Conservation (phyloP, 352 stramenopile genomes). For the Phytopythium delawarense region DNA sequence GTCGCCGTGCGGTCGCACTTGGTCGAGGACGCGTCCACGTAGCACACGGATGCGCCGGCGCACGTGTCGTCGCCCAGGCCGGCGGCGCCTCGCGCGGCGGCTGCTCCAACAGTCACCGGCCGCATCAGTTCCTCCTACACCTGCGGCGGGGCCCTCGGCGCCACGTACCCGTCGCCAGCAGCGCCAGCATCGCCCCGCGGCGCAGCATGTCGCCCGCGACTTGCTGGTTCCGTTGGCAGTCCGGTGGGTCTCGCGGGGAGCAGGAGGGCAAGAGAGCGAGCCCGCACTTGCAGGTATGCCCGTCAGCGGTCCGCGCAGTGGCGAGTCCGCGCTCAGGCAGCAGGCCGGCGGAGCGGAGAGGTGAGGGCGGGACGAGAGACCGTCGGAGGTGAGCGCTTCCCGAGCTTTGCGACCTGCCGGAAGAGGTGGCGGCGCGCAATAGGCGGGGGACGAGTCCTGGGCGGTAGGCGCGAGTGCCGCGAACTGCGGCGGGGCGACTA, state of each 20-base stretch:
- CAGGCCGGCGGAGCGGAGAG: no score
- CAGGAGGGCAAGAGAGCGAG: not conserved
- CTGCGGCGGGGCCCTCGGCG: not conserved
- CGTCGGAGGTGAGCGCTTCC: no score
- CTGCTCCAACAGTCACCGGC: not conserved
- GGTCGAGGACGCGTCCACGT: conserved; percentile 14
- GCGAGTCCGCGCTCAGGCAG: no score
- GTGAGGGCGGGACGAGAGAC: no score
- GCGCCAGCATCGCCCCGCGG: not conserved
- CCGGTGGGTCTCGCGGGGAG: not conserved
- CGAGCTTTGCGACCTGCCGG: no score
- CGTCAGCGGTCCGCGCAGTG: no score
- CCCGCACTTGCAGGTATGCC: no score
- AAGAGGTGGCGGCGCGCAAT: no score
- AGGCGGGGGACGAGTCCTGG: no score
- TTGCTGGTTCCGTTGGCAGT: not conserved
- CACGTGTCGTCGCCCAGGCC: conserved; percentile 8
- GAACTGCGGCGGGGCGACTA: not conserved
- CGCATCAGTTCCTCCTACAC: not conserved
- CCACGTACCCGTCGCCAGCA: not conserved
- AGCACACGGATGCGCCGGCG: conserved; percentile 12
- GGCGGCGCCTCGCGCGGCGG: not conserved
- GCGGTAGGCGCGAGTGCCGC: no score
- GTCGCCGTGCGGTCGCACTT: conserved; percentile 17
- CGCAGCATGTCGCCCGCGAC: conserved; percentile 2